Percentiles rank a stretch among this genome's conserved stretches.
phyloP scores from a whole-genome alignment of 208 protist species.

The Crithidia brevicula region DNA sequence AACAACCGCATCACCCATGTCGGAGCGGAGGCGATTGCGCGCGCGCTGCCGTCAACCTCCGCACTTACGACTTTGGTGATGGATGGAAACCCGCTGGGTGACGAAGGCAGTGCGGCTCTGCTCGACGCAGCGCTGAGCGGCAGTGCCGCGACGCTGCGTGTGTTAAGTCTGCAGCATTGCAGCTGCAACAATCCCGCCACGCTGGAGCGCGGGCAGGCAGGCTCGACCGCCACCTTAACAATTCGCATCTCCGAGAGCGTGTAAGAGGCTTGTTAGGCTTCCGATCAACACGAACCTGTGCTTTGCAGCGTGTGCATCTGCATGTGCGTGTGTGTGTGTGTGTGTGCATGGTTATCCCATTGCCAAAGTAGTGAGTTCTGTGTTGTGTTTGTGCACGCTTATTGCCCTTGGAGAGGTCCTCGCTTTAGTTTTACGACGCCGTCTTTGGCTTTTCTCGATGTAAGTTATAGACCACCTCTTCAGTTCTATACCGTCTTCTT shows the following conservation, averaged over 20 bases:
- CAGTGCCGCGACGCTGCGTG: constrained; percentile 49
- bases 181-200: constrained; percentile 46
- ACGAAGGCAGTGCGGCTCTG: constrained; percentile 70
- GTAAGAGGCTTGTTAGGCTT: constrained; percentile 3
- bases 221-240: constrained; percentile 29
- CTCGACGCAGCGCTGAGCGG: constrained; percentile 52
- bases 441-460: background rate
- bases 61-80: constrained; percentile 75
- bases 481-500: background rate
- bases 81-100: constrained; percentile 84
- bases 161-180: constrained; percentile 78
- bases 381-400: background rate
- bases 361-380: too few species aligned
- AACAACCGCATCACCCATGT: constrained; percentile 85
- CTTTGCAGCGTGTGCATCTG: too few species aligned
- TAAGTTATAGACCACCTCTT: background rate
- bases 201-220: constrained; percentile 36
- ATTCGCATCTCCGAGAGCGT: constrained; percentile 69
- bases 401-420: background rate
- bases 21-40: constrained; percentile 80
- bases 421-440: background rate
- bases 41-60: constrained; percentile 72
- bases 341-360: too few species aligned
- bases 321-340: too few species aligned
- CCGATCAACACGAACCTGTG: too few species aligned